A percentile compares a stretch with the other conserved stretches of the same genome.
phyloP scores from a whole-genome alignment of 345 rosid species.

The Cardamine chenopodiifolia region DNA sequence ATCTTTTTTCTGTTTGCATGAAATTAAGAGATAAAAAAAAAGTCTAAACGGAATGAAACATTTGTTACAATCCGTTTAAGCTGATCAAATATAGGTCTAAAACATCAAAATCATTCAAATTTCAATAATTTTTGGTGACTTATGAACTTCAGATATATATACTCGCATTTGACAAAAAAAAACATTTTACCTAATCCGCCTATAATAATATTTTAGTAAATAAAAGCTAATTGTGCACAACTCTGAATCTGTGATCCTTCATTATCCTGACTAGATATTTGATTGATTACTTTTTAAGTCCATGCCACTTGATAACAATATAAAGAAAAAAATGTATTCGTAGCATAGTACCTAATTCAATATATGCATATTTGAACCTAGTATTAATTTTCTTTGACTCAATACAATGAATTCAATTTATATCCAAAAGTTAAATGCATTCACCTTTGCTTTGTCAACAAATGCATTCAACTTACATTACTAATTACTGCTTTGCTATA shows the following conservation, averaged over 20 bases:
- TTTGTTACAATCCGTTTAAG: too few relatives aligned
- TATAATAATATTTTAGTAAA: background rate
- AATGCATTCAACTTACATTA: conserved; percentile 25
- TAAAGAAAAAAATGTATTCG: background rate
- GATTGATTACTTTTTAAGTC: background rate
- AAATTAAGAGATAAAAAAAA: too few relatives aligned
- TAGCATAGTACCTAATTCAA: background rate
- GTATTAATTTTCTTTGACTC: conserved; percentile 10
- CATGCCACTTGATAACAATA: background rate
- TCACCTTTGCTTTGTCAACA: background rate
- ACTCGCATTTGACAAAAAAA: too few relatives aligned
- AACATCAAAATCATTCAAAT: too few relatives aligned
- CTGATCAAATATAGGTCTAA: too few relatives aligned
- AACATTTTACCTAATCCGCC: background rate
- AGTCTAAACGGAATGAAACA: too few relatives aligned
- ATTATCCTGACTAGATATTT: background rate
- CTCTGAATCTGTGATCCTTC: background rate
- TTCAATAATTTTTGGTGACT: too few relatives aligned
- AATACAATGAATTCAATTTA: background rate
- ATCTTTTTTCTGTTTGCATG: too few relatives aligned
- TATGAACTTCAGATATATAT: too few relatives aligned
- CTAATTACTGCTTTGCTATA: conserved; percentile 3
- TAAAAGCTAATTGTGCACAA: background rate
- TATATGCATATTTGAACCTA: background rate
- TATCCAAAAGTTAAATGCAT: conserved; percentile 7